Evolutionary conservation across 257 asterid species (phyloP).

Genomic region (Catharanthus roseus): DNA sequence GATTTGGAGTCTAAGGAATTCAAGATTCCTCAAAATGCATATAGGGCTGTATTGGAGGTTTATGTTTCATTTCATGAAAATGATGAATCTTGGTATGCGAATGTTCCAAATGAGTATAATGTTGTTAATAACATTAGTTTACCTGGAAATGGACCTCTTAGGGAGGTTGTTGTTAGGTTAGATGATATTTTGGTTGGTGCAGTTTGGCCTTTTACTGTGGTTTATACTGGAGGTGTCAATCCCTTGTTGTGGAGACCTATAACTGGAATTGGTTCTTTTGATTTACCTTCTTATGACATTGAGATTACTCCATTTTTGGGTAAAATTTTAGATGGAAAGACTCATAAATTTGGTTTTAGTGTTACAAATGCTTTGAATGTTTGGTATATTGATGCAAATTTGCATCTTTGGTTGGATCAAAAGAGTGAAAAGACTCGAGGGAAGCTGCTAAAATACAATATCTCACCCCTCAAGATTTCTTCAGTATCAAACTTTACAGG

Average conservation of each 20-base stretch:
- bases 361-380: slow-evolving; percentile 67
- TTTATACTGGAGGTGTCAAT: slow-evolving; percentile 73
- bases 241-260: slow-evolving; percentile 81
- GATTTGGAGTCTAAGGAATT: slow-evolving; percentile 42
- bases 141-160: slow-evolving; percentile 66
- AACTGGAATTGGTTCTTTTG: slow-evolving; percentile 67
- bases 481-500: slow-evolving; percentile 43
- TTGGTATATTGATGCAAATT: slow-evolving; percentile 77
- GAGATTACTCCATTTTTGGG: slow-evolving; percentile 66
- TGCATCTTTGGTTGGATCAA: slow-evolving; percentile 74
- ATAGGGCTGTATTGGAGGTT: slow-evolving; percentile 62
- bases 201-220: slow-evolving; percentile 74
- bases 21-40: slow-evolving; percentile 47
- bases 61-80: slow-evolving; percentile 76
- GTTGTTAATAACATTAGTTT: slow-evolving; percentile 33
- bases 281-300: slow-evolving; percentile 67
- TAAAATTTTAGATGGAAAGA: slow-evolving; percentile 47
- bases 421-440: slow-evolving; percentile 41
- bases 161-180: slow-evolving; percentile 59
- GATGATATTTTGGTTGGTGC: slow-evolving; percentile 45
- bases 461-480: slow-evolving; percentile 27
- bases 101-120: slow-evolving; percentile 55
- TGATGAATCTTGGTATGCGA: slow-evolving; percentile 75
- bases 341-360: slow-evolving; percentile 42
- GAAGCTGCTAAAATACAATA: slow-evolving; percentile 28